Percentiles rank a stretch among this genome's conserved stretches.
Conservation (phyloP, 2,329 filamentous ascomycete genomes). For the Aspergillus sp. region DNA sequence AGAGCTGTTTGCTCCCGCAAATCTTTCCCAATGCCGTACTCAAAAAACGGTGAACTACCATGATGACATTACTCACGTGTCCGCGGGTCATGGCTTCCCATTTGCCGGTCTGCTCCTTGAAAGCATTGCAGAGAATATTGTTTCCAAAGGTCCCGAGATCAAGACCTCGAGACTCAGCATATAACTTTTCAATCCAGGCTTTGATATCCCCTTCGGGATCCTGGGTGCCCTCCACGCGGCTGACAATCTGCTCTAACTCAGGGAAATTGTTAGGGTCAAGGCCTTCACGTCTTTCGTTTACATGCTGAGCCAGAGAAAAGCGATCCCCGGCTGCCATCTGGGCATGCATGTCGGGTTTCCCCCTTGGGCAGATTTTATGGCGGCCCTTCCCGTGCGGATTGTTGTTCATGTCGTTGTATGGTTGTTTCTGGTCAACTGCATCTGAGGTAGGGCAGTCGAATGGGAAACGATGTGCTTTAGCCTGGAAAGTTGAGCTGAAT, state of each 20-base stretch:
- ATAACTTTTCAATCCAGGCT: conserved; percentile 47
- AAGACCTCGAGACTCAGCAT: conserved; percentile 53
- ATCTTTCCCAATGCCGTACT: conserved; percentile 42
- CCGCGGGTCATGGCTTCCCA: conserved; percentile 54
- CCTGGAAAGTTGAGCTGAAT: neutral
- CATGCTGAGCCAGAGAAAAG: too few relatives aligned
- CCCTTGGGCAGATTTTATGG: too few relatives aligned
- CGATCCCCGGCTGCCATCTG: too few relatives aligned
- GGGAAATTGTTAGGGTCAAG: neutral
- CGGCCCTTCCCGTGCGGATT: too few relatives aligned
- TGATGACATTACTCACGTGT: conserved; percentile 56
- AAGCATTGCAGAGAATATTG: conserved; percentile 37
- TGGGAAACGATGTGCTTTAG: neutral
- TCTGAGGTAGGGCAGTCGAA: neutral
- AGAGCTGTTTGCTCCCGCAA: conserved; percentile 50
- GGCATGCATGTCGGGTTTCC: too few relatives aligned
- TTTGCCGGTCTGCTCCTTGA: conserved; percentile 57
- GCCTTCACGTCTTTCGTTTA: neutral
- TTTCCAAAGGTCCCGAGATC: conserved; percentile 55
- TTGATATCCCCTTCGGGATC: conserved; percentile 40
- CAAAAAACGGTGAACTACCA: conserved; percentile 58
- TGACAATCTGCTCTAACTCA: conserved; percentile 25
- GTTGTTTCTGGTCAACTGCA: neutral
- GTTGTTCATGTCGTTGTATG: too few relatives aligned
- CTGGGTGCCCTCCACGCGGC: conserved; percentile 4